Evolutionary conservation across 202 grass and related monocot genomes (phyloP).

Genomic region (Dendrocalamus latiflorus): DNA sequence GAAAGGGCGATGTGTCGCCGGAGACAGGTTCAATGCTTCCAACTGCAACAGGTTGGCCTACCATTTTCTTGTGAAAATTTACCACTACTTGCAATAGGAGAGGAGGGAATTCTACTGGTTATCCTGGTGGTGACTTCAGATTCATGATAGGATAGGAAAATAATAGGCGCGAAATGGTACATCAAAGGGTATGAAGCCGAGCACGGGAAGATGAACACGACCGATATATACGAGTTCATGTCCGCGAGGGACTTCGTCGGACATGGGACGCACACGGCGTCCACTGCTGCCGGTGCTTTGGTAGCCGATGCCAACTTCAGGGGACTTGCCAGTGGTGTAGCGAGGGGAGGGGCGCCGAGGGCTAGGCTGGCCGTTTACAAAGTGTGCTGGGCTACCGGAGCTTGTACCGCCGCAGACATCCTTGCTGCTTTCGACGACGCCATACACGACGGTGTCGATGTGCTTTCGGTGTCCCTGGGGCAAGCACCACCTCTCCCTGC

Average conservation of each 20-base stretch:
- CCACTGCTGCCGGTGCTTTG: slow-evolving; percentile 65
- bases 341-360: slow-evolving; percentile 75
- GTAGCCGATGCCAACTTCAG: slow-evolving; percentile 72
- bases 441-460: slow-evolving; percentile 84
- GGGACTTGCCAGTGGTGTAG: slow-evolving; percentile 65
- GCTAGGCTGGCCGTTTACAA: slow-evolving; percentile 85
- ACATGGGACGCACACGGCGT: slow-evolving; percentile 89
- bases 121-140: no score
- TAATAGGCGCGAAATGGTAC: slow-evolving; percentile 95
- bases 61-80: neutral
- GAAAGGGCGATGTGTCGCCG: slow-evolving; percentile 67
- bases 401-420: slow-evolving; percentile 81
- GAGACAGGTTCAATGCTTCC: slow-evolving; percentile 74
- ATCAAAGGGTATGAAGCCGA: slow-evolving; percentile 86
- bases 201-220: slow-evolving; percentile 83
- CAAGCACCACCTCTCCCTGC: slow-evolving; percentile 83
- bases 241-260: slow-evolving; percentile 65
- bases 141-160: slow-evolving; percentile 95
- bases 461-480: slow-evolving; percentile 86
- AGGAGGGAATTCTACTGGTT: neutral
- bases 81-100: neutral
- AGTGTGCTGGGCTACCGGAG: slow-evolving; percentile 89
- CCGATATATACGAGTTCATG: slow-evolving; percentile 63
- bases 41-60: slow-evolving; percentile 79
- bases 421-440: slow-evolving; percentile 87